Base-by-base conservation (phyloP, 2,329 filamentous ascomycete species). In the Plenodomus biglobosus region DNA sequence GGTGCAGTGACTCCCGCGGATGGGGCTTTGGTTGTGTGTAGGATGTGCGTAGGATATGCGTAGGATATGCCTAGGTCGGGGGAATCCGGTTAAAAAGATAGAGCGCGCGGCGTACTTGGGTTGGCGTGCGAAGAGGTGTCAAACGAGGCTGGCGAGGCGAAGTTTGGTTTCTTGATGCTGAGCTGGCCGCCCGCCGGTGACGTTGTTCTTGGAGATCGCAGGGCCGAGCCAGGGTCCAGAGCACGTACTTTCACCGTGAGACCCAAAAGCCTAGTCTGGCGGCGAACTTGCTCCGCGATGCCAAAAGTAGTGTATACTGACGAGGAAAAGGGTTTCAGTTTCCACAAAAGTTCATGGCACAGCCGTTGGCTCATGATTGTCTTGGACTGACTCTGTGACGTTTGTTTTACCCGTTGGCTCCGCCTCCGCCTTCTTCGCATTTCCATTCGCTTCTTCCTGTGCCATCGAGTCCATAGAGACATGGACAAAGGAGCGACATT, bases 391-490 rank as follows among this genome's bases (percentile, higher is more conserved):
- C 59, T 66, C 55, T 8, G n/a, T n/a, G 43, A 24, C 44, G 57
- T 62, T 64, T 62, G 58, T 46, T 49, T 49, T 16, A 43, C 50
- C 50, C 48, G 24, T 39, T 56, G 46, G 53, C 43, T n/a, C 38
- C 27, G 18, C 35, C 43, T n/a, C 38, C 27, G 18, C 35, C 17
- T 61, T 64, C 65, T 53, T 21, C 46, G 34, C 13, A 34, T 8
- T 69, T 70, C 66, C 40, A 67, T 56, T 21, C 39, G 49, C 32
- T 70, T 70, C 65, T 51, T 22, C 46, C 40, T 34, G 39, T 44
- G 20, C 17, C 35, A 34, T 40, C 27, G 21, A 35, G 4, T 22
- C 37, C 17, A 17, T 13, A 38, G 22, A 30, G 4, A 40, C 36
- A 41, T 22, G 22, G 22, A 37, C 18, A 34, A 34, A 21, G 13